Evolutionary conservation across 768 basidiomycete genomes (phyloP), one percentile per base, ranked within the genome.

Genomic region (Podaxis mareebaensis): DNA sequence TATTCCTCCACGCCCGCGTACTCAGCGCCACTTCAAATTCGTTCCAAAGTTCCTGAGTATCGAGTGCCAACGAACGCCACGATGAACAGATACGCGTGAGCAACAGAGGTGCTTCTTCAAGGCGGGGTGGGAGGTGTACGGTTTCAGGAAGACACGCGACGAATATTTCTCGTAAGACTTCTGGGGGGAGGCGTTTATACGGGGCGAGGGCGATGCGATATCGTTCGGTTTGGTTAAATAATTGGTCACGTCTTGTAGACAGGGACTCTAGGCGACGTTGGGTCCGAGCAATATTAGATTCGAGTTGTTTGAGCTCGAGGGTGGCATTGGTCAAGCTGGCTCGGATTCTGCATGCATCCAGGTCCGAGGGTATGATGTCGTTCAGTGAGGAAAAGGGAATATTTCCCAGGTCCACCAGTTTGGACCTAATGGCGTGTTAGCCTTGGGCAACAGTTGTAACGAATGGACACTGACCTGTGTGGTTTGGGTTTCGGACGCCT

Each of bases 31-130:
- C 59, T 30, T 60, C 42, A 44, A 70, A 60, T 4, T 61, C 36
- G 20, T 58, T 61, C 70, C 70, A 71, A 10, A 71, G 57, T n/a
- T 67, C 66, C 5, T 67, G 70, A 48, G 67, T 69, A 20, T 53
- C 56, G 1, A 68, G 54, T 1, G 66, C 68, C 10, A 66, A 60
- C 8, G 33, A 39, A 40, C 70, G 64, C 70, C 70, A 71, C 6
- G 58, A 64, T 1, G 66, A 65, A 38, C 67, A 69, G n/a, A 71
- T 39, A 22, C 66, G 51, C 20, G 68, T 68, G 3, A 71, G 67
- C 7, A 69, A 60, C 39, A 68, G 55, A 13, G 70, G 70, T 4
- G 67, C 60, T 12, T 69, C 65, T 28, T 65, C 53, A 4, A 54
- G 22, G 15, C 64, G 57, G 4, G 67, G 66, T 12, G 64, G 58